Conservation (phyloP, 352 stramenopile genomes). For the Sclerospora graminicola region DNA sequence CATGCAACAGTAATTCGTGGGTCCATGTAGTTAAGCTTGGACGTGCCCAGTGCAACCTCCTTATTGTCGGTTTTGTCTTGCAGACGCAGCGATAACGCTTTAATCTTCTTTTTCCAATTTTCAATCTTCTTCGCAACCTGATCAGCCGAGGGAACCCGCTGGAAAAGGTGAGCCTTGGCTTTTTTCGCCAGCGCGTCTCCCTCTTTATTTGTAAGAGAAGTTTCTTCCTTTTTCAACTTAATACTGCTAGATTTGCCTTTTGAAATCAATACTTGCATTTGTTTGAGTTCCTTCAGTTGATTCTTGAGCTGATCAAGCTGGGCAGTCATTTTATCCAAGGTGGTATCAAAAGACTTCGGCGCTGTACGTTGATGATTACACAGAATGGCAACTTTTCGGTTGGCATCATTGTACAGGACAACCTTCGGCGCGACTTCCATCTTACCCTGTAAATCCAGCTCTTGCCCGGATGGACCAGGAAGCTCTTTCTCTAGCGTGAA, state of each 20-base stretch:
- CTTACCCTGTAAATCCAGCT: slow-evolving; percentile 45
- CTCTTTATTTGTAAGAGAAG: slow-evolving; percentile 79
- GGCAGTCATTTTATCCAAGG: slow-evolving; percentile 91
- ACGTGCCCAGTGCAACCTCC: slow-evolving; percentile 96
- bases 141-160: slow-evolving; percentile 82
- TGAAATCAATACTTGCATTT: slow-evolving; percentile 83
- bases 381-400: slow-evolving; percentile 99
- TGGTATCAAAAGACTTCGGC: slow-evolving; percentile 93
- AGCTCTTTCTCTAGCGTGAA: slow-evolving; percentile 98
- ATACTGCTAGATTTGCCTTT: slow-evolving; percentile 86
- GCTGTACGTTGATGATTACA: slow-evolving; percentile 99
- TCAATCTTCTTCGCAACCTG: slow-evolving; percentile 93
- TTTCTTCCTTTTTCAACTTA: slow-evolving; percentile 86
- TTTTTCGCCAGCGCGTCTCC: slow-evolving; percentile 86
- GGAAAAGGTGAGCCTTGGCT: slow-evolving; percentile 91
- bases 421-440: slow-evolving; percentile 87
- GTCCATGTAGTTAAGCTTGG: slow-evolving; percentile 99
- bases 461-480: slow-evolving; percentile 24
- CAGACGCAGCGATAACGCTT: slow-evolving; percentile 82
- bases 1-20: slow-evolving; percentile 98
- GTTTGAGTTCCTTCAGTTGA: slow-evolving; percentile 93
- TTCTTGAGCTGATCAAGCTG: slow-evolving; percentile 89
- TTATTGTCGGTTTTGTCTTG: slow-evolving; percentile 99
- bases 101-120: slow-evolving; percentile 92
- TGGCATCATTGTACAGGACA: slow-evolving; percentile 99